These are phyloP conservation scores for Cryphonectria japonica DNA, from an alignment of 2,329 filamentous ascomycete genomes.

Conservation along the genomic window DNA sequence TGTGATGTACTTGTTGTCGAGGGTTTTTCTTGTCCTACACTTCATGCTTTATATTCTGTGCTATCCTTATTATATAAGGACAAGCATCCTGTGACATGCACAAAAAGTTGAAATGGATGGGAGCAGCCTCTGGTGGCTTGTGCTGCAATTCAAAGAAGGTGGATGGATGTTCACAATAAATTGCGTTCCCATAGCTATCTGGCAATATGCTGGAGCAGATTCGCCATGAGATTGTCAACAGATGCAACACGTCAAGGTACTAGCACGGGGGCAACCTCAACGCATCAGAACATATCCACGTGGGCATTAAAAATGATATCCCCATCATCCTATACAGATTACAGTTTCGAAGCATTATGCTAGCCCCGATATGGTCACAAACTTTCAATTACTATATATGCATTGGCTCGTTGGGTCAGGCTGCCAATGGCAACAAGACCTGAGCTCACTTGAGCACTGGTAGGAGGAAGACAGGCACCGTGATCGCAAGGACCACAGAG, in stretches of 20 bases:
- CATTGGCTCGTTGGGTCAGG: not conserved
- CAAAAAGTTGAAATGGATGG: not conserved
- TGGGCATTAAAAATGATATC: not conserved
- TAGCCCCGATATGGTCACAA: not conserved
- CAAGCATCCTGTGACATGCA: not conserved
- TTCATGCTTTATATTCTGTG: not conserved
- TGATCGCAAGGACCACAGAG: not conserved
- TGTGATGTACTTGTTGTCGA: conserved; percentile 55
- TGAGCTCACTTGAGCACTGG: not conserved
- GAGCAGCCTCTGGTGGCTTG: not conserved
- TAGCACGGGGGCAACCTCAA: not conserved
- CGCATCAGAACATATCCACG: not conserved
- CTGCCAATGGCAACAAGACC: not conserved
- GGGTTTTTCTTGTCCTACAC: conserved; percentile 42
- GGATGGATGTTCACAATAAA: not conserved
- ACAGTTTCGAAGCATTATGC: not conserved
- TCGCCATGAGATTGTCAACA: not conserved
- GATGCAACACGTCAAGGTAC: not conserved
- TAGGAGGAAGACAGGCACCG: not conserved
- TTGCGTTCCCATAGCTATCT: not conserved
- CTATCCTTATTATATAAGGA: not conserved
- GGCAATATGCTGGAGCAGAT: not conserved
- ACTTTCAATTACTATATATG: not conserved
- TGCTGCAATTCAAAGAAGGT: not conserved
- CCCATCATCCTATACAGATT: not conserved